phyloP scores from a whole-genome alignment of 345 rosid genomes.

The Salix purpurea region DNA sequence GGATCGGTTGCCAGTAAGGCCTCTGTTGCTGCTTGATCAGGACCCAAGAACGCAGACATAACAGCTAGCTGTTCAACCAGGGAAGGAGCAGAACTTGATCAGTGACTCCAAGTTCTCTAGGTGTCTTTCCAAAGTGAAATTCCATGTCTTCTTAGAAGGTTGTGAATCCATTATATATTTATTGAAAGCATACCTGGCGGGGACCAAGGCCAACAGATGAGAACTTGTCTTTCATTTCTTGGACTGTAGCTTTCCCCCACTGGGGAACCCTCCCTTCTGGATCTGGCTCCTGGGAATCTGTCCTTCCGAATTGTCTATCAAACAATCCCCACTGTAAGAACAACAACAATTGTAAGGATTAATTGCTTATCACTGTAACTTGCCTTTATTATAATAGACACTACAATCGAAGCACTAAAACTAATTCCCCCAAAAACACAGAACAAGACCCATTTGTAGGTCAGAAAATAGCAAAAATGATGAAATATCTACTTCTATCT shows the following conservation, averaged over 20 bases:
- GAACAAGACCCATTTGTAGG: no score
- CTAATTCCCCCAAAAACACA: no score
- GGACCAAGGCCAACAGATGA: conserved; percentile 77
- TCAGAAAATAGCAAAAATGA: no score
- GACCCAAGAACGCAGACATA: conserved; percentile 93
- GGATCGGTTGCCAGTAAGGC: conserved; percentile 56
- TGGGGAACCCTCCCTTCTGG: conserved; percentile 78
- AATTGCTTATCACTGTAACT: background rate
- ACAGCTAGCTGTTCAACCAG: conserved; percentile 65
- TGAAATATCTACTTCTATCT: no score
- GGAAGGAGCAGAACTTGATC: conserved; percentile 10
- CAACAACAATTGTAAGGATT: conserved; percentile 10
- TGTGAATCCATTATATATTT: background rate
- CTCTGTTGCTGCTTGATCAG: conserved; percentile 80
- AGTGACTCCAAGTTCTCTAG: background rate
- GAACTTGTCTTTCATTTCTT: conserved; percentile 92
- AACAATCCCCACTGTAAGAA: conserved; percentile 76
- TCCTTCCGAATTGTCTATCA: conserved; percentile 76
- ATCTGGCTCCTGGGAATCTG: conserved; percentile 65
- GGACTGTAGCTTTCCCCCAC: conserved; percentile 74
- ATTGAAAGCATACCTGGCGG: conserved; percentile 59
- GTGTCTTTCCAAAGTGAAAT: background rate
- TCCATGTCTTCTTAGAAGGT: background rate
- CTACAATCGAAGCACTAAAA: no score
- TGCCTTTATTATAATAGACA: background rate